Conservation (phyloP, 371 early-diverging fungal species). For the Apophysomyces trapeziformis region DNA sequence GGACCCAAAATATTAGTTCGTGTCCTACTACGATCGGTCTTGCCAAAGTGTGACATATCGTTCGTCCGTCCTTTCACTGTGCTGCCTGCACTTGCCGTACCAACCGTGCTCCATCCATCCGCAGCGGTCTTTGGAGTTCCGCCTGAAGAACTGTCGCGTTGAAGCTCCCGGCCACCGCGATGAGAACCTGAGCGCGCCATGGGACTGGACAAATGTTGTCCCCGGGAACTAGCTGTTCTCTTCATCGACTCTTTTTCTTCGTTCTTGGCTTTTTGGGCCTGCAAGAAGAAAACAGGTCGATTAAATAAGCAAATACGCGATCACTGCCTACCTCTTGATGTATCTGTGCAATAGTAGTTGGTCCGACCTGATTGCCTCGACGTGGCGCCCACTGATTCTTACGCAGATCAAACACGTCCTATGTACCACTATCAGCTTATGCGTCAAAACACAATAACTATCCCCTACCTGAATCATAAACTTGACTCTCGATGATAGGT, state of each 20-base stretch:
- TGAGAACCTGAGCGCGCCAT: constrained; percentile 58
- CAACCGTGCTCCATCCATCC: constrained; percentile 80
- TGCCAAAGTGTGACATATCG: constrained; percentile 83
- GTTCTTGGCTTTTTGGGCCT: constrained; percentile 66
- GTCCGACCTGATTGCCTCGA: constrained; percentile 65
- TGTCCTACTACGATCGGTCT: constrained; percentile 68
- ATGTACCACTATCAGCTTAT: too few species aligned
- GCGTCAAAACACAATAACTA: too few species aligned
- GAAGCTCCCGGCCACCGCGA: constrained; percentile 47
- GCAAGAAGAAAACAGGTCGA: constrained; percentile 14
- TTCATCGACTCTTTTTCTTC: constrained; percentile 71
- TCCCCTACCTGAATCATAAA: constrained; percentile 81
- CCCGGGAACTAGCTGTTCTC: constrained; percentile 67
- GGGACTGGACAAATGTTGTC: constrained; percentile 54
- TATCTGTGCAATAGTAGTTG: constrained; percentile 90
- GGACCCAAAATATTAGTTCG: constrained; percentile 61
- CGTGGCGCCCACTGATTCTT: constrained; percentile 78
- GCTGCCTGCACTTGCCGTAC: constrained; percentile 49
- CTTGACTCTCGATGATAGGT: constrained; percentile 83
- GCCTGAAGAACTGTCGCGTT: constrained; percentile 54
- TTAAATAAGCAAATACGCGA: too few species aligned
- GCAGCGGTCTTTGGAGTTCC: constrained; percentile 47
- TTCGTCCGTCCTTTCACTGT: constrained; percentile 53
- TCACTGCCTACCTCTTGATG: constrained; percentile 51
- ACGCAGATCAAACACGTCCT: constrained; percentile 85